Evolutionary conservation across 2,329 filamentous ascomycete species (phyloP).

Genomic region (Diplodia scrobiculata): DNA sequence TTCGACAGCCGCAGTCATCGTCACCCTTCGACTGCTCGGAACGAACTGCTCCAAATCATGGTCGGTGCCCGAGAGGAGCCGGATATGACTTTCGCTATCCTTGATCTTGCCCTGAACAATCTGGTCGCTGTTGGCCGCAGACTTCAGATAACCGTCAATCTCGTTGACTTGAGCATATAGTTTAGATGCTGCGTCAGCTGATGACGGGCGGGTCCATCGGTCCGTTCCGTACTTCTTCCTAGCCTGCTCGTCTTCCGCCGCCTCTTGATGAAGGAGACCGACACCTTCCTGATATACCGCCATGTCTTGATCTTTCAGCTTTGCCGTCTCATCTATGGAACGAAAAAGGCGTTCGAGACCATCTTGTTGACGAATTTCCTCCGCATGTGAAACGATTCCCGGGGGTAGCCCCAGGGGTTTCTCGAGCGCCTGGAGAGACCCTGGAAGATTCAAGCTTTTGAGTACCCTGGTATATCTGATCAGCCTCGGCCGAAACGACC

Average conservation of each 20-base stretch:
- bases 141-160: conserved; percentile 83
- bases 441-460: conserved; percentile 81
- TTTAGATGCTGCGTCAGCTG: conserved; percentile 68
- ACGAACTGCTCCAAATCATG: conserved; percentile 84
- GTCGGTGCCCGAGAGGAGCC: conserved; percentile 76
- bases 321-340: conserved; percentile 85
- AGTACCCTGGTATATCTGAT: conserved; percentile 55
- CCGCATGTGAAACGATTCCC: conserved; percentile 81
- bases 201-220: conserved; percentile 73
- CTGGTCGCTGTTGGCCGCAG: conserved; percentile 66
- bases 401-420: conserved; percentile 90
- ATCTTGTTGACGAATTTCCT: conserved; percentile 90
- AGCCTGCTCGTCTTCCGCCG: conserved; percentile 77
- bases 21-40: conserved; percentile 76
- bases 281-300: conserved; percentile 81
- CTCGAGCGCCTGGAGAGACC: conserved; percentile 89
- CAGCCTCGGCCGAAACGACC: not conserved
- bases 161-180: conserved; percentile 74
- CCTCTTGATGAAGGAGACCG: conserved; percentile 74
- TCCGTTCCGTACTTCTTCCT: conserved; percentile 82
- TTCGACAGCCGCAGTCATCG: conserved; percentile 79
- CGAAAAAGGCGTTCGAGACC: conserved; percentile 74
- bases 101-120: conserved; percentile 77
- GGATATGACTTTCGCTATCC: conserved; percentile 72
- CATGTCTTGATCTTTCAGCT: conserved; percentile 78